These are phyloP conservation scores for Lachancea dasiensis DNA, from an alignment of 805 yeast species.

Conservation along the genomic window DNA sequence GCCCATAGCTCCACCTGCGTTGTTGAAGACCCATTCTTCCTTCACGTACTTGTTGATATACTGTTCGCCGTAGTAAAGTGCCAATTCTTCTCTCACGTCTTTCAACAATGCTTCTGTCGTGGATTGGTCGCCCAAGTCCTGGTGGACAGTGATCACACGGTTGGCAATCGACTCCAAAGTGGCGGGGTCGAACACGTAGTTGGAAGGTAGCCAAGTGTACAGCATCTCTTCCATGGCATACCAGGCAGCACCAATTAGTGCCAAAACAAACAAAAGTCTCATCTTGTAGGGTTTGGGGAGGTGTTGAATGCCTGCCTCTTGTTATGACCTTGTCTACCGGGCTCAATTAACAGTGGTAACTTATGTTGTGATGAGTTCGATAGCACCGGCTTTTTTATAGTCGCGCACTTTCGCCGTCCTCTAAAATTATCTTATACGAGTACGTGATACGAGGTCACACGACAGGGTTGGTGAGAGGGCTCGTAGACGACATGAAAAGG, in stretches of 20 bases:
- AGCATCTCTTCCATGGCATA: constrained; percentile 33
- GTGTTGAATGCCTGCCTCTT: background rate
- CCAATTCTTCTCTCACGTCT: constrained; percentile 53
- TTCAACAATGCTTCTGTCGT: constrained; percentile 58
- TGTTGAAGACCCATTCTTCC: constrained; percentile 93
- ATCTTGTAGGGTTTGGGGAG: constrained; percentile 7
- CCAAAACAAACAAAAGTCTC: constrained; percentile 19
- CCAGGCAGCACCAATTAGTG: constrained; percentile 18
- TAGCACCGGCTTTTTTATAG: background rate
- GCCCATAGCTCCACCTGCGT: constrained; percentile 99
- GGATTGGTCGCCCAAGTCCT: constrained; percentile 37
- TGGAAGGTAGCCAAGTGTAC: constrained; percentile 61
- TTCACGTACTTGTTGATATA: constrained; percentile 62
- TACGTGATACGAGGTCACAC: background rate
- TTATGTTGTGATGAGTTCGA: too few species aligned
- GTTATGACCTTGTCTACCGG: too few species aligned
- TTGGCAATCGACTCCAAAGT: constrained; percentile 54
- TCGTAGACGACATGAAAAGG: background rate
- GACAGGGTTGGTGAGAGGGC: background rate
- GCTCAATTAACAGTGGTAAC: too few species aligned
- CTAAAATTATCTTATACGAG: background rate
- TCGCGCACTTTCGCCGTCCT: constrained; percentile 1
- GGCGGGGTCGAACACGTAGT: constrained; percentile 64
- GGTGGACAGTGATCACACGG: constrained; percentile 45
- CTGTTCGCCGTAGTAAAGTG: constrained; percentile 63